phyloP scores from a whole-genome alignment of 352 stramenopile species.

The Phytophthora cryptogea region DNA sequence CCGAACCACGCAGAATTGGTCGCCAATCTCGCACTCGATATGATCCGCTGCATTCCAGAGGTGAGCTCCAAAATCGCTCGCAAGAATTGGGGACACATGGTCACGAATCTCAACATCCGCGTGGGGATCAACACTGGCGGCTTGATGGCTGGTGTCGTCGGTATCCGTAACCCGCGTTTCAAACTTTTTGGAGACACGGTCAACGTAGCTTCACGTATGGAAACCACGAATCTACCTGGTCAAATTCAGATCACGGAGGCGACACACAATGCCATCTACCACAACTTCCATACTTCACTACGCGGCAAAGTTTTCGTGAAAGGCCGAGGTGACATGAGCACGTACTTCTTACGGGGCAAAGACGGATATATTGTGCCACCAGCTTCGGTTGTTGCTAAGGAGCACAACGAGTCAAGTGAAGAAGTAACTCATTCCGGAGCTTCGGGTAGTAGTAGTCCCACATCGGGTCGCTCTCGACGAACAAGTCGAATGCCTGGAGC shows the following conservation, averaged over 20 bases:
- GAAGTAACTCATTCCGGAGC: neutral
- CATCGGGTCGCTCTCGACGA: slow-evolving; percentile 21
- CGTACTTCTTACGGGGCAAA: slow-evolving; percentile 76
- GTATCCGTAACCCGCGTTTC: slow-evolving; percentile 83
- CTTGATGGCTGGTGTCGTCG: slow-evolving; percentile 88
- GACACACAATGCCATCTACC: slow-evolving; percentile 65
- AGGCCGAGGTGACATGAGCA: slow-evolving; percentile 82
- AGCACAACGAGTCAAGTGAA: slow-evolving; percentile 5
- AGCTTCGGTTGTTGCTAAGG: slow-evolving; percentile 21
- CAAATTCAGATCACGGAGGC: slow-evolving; percentile 85
- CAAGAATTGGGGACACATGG: slow-evolving; percentile 67
- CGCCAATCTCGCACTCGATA: slow-evolving; percentile 80
- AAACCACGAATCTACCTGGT: slow-evolving; percentile 78
- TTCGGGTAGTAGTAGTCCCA: slow-evolving; percentile 9
- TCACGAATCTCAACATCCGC: slow-evolving; percentile 82
- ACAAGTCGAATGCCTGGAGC: slow-evolving; percentile 19
- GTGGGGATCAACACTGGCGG: slow-evolving; percentile 87
- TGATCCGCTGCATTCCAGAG: slow-evolving; percentile 82
- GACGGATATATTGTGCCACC: slow-evolving; percentile 62
- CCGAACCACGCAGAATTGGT: slow-evolving; percentile 80
- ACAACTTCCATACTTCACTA: slow-evolving; percentile 71
- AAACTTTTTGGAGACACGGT: slow-evolving; percentile 90
- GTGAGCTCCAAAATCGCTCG: slow-evolving; percentile 72
- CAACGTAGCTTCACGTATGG: slow-evolving; percentile 87
- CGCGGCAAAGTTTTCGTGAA: slow-evolving; percentile 85